Conservation (phyloP, 2,329 filamentous ascomycete genomes). For the Thelonectria olida region DNA sequence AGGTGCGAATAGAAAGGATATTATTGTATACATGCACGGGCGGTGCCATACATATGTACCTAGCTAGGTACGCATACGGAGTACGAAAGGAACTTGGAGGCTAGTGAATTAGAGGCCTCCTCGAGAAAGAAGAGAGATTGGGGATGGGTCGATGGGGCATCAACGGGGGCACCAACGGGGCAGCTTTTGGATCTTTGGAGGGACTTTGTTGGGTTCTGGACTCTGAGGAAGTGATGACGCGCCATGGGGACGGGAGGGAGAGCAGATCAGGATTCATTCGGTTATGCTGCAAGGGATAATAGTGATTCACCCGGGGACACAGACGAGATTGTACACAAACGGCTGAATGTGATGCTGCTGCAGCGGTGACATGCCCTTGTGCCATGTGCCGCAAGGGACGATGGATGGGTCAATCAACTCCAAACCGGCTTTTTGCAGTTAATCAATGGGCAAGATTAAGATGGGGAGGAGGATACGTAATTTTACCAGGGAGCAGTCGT, state of each 20-base stretch:
- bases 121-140: neutral
- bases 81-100: too few species aligned
- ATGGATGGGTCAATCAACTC: neutral
- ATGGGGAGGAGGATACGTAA: conserved; percentile 7
- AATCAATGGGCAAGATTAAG: neutral
- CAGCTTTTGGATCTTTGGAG: neutral
- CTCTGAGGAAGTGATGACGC: neutral
- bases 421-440: conserved; percentile 11
- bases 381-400: neutral
- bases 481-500: too few species aligned
- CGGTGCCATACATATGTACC: too few species aligned
- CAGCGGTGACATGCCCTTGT: neutral
- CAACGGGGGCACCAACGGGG: neutral
- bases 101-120: conserved; percentile 13
- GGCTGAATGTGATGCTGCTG: too few species aligned
- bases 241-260: neutral
- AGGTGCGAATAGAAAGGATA: too few species aligned
- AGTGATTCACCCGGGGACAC: neutral
- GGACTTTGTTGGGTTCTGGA: neutral
- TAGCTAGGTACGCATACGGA: too few species aligned
- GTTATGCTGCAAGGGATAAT: too few species aligned
- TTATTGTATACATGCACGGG: neutral
- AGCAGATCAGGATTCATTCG: neutral
- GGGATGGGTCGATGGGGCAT: conserved; percentile 12
- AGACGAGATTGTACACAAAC: neutral